Percentiles rank a stretch among this genome's conserved stretches.
These are phyloP conservation scores for Polytolypa hystricis DNA, from an alignment of 2,329 filamentous ascomycete species.

Conservation along the genomic window DNA sequence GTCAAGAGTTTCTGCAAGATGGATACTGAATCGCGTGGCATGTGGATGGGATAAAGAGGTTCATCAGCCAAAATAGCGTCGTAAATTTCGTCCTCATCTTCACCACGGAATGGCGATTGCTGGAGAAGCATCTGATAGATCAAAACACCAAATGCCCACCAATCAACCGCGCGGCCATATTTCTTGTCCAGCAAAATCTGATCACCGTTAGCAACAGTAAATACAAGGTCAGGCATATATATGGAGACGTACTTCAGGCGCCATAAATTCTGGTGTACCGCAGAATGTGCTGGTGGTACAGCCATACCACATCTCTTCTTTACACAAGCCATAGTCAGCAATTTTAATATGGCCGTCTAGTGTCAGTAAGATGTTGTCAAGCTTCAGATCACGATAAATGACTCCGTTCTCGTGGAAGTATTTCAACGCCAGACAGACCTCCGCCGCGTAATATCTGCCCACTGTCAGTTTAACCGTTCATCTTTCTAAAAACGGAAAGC, in stretches of 20 bases:
- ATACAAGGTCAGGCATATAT: not conserved
- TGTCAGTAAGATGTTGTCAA: slow-evolving; percentile 84
- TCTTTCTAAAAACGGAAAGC: no score
- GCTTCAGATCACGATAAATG: slow-evolving; percentile 77
- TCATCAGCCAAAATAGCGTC: slow-evolving; percentile 96
- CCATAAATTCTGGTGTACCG: slow-evolving; percentile 99
- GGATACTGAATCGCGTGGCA: slow-evolving; percentile 94
- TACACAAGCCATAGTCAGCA: slow-evolving; percentile 96
- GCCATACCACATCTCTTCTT: slow-evolving; percentile 99
- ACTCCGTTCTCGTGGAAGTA: slow-evolving; percentile 99
- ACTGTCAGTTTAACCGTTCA: not conserved
- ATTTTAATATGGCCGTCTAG: slow-evolving; percentile 98
- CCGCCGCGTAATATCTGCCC: slow-evolving; percentile 81
- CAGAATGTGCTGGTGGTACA: slow-evolving; percentile 97
- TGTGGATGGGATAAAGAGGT: slow-evolving; percentile 94
- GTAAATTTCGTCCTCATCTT: slow-evolving; percentile 99
- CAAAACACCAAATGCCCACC: slow-evolving; percentile 98
- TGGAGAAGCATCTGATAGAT: slow-evolving; percentile 99
- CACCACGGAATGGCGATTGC: slow-evolving; percentile 95
- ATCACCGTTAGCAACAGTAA: slow-evolving; percentile 13
- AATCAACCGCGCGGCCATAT: slow-evolving; percentile 92
- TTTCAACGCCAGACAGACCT: slow-evolving; percentile 92
- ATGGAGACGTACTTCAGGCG: slow-evolving; percentile 62
- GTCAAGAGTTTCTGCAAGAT: slow-evolving; percentile 96
- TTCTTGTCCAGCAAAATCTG: slow-evolving; percentile 97